Base-by-base conservation (phyloP, 164 flowering plant species). In the Vitis rupestris region DNA sequence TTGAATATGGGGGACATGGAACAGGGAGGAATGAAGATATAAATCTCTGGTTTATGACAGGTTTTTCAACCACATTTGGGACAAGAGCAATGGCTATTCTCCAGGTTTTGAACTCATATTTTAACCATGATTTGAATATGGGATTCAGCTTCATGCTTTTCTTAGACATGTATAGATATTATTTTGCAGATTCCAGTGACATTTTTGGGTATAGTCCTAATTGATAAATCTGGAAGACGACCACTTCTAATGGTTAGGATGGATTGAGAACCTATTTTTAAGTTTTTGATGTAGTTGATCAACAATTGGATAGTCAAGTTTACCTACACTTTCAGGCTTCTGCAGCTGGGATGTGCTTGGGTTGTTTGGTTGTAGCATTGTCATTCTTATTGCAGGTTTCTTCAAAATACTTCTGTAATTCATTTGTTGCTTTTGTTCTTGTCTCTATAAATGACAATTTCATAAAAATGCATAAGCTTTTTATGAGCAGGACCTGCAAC, bases 261-360 rank as follows among this genome's bases (percentile, higher is more conserved):
- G n/a, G 19, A 23, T 23, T 23, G 27, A n/a, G 37, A 17, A 30
- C 10, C 14, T 15, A 63, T 10, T n/a, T 63, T n/a, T 13, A 63
- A 12, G 13, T 3, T 56, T 29, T 27, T n/a, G 9, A 14, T 3
- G 8, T 50, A 51, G 8, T 65, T 64, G 53, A 71, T 27, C 9
- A 37, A 6, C 44, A 37, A 37, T 37, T 37, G 44, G 44, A 37
- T 37, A 6, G 44, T 37, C 7, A 37, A 37, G 7, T 59, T 1
- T 69, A 23, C 27, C 50, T 51, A n/a, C 55, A 13, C 56, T 71
- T 65, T 8, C 80, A 87, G 98, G 76, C 85, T 57, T 89, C 97
- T 68, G 90, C 89, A 13, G 83, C 85, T 1, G 98, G 98, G 73
- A 87, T 92, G 61, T 89, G 92, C 82, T 72, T 93, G 71, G 93